A percentile compares a stretch with the other conserved stretches of the same genome.
Evolutionary conservation across 2,329 filamentous ascomycete genomes (phyloP).

Genomic region (Fusarium annulatum): DNA sequence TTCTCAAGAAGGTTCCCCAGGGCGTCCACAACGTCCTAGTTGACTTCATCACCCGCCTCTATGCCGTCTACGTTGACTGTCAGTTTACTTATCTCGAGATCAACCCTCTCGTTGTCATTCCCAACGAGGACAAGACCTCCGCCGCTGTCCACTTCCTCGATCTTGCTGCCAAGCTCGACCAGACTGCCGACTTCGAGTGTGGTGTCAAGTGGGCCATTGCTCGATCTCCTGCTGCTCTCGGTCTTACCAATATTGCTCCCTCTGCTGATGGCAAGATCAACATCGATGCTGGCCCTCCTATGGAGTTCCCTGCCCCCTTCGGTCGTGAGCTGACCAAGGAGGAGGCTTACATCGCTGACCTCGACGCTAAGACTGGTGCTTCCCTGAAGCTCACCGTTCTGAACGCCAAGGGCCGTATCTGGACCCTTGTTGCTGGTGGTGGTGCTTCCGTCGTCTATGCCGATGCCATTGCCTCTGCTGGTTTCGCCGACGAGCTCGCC

Average conservation of each 20-base stretch:
- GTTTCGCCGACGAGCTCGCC: conserved; percentile 94
- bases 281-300: conserved; percentile 95
- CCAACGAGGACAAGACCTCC: conserved; percentile 90
- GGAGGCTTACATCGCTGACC: conserved; percentile 98
- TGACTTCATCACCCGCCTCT: conserved; percentile 98
- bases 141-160: conserved; percentile 98
- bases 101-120: conserved; percentile 98
- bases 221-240: conserved; percentile 87
- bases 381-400: conserved; percentile 98
- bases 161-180: conserved; percentile 97
- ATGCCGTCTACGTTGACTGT: conserved; percentile 99
- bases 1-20: conserved; percentile 93
- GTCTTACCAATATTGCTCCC: conserved; percentile 75
- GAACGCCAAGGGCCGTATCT: conserved; percentile 90
- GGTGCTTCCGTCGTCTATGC: conserved; percentile 99
- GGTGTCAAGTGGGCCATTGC: conserved; percentile 99
- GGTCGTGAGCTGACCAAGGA: conserved; percentile 98
- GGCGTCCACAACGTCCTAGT: conserved; percentile 98
- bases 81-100: conserved; percentile 99
- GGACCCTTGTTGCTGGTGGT: conserved; percentile 98
- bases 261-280: conserved; percentile 79
- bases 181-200: conserved; percentile 99
- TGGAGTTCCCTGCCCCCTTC: conserved; percentile 99
- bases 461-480: conserved; percentile 95
- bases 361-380: conserved; percentile 99